Conservation (phyloP, 345 rosid species). For the Rubroshorea leprosula region DNA sequence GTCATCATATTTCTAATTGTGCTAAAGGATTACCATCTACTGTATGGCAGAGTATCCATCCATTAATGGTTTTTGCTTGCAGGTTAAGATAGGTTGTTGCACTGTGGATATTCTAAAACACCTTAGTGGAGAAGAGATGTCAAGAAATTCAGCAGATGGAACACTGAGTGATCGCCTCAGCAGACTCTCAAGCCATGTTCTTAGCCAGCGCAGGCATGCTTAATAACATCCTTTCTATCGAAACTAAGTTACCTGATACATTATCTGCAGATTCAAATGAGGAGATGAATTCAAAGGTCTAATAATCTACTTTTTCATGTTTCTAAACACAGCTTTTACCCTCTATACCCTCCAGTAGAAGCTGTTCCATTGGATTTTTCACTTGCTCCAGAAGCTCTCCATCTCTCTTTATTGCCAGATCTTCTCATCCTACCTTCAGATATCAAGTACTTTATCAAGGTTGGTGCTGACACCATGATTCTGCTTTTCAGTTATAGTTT, state of each 20-base stretch:
- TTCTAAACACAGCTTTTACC: conserved; percentile 62
- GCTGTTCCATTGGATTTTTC: conserved; percentile 71
- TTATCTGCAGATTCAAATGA: background rate
- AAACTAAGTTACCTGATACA: conserved; percentile 1
- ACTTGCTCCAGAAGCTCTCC: conserved; percentile 63
- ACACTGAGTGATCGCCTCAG: conserved; percentile 64
- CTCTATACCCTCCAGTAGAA: conserved; percentile 82
- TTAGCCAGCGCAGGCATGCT: conserved; percentile 62
- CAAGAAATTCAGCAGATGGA: conserved; percentile 56
- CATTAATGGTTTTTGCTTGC: conserved; percentile 23
- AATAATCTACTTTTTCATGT: background rate
- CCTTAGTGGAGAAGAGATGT: conserved; percentile 82
- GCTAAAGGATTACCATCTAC: background rate
- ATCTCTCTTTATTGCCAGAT: conserved; percentile 51
- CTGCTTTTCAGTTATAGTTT: background rate
- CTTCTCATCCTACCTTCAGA: conserved; percentile 80
- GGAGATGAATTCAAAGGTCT: background rate
- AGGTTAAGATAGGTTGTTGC: conserved; percentile 91
- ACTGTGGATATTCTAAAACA: conserved; percentile 84
- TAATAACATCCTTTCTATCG: background rate
- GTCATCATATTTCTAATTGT: too few species aligned
- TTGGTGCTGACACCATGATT: conserved; percentile 12
- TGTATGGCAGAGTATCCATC: conserved; percentile 1
- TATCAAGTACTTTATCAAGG: conserved; percentile 78
- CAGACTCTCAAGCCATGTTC: conserved; percentile 77